A percentile compares a stretch with the other conserved stretches of the same genome.
These are phyloP conservation scores for Arabidopsis hybrid DNA, from an alignment of 441 rosid genomes.

Conservation along the genomic window DNA sequence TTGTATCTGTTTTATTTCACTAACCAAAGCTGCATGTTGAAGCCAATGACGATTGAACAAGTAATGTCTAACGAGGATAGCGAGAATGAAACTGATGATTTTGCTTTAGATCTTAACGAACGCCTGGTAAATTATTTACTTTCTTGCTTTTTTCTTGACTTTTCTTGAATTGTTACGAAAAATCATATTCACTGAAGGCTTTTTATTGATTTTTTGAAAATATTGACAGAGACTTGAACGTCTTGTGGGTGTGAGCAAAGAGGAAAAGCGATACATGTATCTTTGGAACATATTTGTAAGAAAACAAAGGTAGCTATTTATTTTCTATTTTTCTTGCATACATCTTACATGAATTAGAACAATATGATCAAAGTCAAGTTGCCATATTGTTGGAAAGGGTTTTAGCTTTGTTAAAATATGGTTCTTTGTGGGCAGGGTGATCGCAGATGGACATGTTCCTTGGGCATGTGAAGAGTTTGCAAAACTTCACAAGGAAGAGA, in stretches of 20 bases:
- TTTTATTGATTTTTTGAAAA: background rate
- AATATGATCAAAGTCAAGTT: background rate
- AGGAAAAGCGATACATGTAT: constrained; percentile 84
- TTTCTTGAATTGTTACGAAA: background rate
- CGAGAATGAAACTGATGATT: constrained; percentile 84
- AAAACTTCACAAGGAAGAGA: constrained; percentile 42
- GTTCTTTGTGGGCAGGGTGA: constrained; percentile 57
- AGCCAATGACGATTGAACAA: constrained; percentile 84
- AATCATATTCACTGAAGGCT: background rate
- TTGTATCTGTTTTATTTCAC: constrained; percentile 40
- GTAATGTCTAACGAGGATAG: constrained; percentile 77
- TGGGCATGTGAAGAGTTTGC: constrained; percentile 94
- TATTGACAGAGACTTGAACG: constrained; percentile 73
- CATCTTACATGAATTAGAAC: background rate
- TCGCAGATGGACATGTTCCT: constrained; percentile 81
- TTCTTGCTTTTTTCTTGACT: background rate
- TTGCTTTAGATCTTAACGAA: constrained; percentile 75
- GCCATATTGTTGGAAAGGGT: background rate
- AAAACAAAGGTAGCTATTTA: constrained; percentile 66
- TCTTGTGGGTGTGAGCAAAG: constrained; percentile 70
- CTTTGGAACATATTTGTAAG: constrained; percentile 90
- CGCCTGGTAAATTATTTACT: constrained; percentile 60
- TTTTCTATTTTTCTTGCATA: constrained; percentile 4
- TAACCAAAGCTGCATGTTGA: constrained; percentile 24
- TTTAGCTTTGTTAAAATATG: background rate